Base-by-base conservation (phyloP, 371 early-diverging fungal genomes). In the Apophysomyces elegans region DNA sequence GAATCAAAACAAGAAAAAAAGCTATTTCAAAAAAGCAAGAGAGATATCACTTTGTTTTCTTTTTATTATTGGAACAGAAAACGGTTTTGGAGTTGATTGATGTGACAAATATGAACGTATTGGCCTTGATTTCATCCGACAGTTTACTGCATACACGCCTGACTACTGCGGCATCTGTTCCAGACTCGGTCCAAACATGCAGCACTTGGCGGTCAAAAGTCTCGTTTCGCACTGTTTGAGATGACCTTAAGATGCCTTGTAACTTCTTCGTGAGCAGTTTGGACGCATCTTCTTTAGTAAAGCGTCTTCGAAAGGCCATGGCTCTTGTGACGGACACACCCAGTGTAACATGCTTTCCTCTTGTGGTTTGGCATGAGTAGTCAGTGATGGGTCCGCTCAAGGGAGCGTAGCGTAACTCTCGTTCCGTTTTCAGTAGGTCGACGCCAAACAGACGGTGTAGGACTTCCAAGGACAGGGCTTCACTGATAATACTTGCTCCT, bases 301-400 rank as follows among this genome's bases (percentile, higher is more conserved):
- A 81, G 0, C 71, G 64, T 7, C 84, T 70, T 38, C 71, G 59
- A 63, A 62, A 81, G 0, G 83, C 75, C 67, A 80, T 77, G 1
- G 88, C 86, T 1, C 88, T 68, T 2, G 88, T 87, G 21, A 87
- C 88, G 5, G 86, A 84, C 9, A 87, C 85, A 21, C 83, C 86
- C 6, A 85, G 47, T 11, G 66, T 67, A 18, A 50, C 9, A 4
- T 58, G 4, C 0, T 57, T 18, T 18, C 18, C 37, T 4, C 43
- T 46, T 7, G 69, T 7, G 41, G 39, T 38, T 0, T 67, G 70
- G 60, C 80, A 75, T 3, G 81, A 73, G 64, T 84, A 87, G 61
- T 87, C 87, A 38, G 85, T 83, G 59, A 87, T 82, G 43, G 87
- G 85, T 6, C 81, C 80, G 32, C 73, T 61, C n/a, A 45, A 18